Conservation (phyloP, 1,284 basidiomycete genomes). For the Heliocybe sulcata region DNA sequence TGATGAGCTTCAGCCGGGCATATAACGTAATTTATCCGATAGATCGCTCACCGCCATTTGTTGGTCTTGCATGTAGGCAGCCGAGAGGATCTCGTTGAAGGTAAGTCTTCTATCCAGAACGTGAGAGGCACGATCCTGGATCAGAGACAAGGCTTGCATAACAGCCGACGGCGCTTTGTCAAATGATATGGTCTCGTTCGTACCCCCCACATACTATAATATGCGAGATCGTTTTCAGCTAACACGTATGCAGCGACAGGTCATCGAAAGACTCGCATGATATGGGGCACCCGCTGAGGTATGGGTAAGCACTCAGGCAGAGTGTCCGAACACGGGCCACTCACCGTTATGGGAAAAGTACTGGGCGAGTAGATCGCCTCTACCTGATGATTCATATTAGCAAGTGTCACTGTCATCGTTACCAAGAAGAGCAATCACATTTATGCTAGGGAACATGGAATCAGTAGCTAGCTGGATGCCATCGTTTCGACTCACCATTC, state of each 20-base stretch:
- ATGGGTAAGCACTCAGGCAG: neutral
- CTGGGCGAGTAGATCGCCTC: slow-evolving; percentile 62
- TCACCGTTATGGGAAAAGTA: slow-evolving; percentile 80
- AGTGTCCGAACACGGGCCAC: slow-evolving; percentile 15
- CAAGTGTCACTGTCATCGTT: neutral
- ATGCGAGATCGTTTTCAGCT: neutral
- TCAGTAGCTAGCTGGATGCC: slow-evolving; percentile 1
- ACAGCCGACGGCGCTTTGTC: slow-evolving; percentile 49
- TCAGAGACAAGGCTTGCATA: slow-evolving; percentile 44
- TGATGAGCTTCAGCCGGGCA: slow-evolving; percentile 5
- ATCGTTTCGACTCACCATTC: slow-evolving; percentile 50
- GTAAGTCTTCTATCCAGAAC: slow-evolving; percentile 25
- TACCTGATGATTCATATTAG: slow-evolving; percentile 31
- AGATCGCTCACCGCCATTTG: slow-evolving; percentile 61
- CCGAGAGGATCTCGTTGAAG: slow-evolving; percentile 75
- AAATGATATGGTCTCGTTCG: slow-evolving; percentile 62
- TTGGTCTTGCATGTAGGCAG: slow-evolving; percentile 76
- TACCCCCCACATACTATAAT: slow-evolving; percentile 64
- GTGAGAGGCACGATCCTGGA: slow-evolving; percentile 40
- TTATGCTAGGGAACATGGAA: slow-evolving; percentile 40
- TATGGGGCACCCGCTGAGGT: slow-evolving; percentile 65
- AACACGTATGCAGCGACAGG: neutral
- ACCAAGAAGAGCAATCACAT: slow-evolving; percentile 31
- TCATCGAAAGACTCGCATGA: slow-evolving; percentile 33
- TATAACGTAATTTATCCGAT: neutral